Percentiles rank a stretch among this genome's conserved stretches.
These are phyloP conservation scores for Epicoccum nigrum DNA, from an alignment of 2,329 filamentous ascomycete species.

Conservation along the genomic window DNA sequence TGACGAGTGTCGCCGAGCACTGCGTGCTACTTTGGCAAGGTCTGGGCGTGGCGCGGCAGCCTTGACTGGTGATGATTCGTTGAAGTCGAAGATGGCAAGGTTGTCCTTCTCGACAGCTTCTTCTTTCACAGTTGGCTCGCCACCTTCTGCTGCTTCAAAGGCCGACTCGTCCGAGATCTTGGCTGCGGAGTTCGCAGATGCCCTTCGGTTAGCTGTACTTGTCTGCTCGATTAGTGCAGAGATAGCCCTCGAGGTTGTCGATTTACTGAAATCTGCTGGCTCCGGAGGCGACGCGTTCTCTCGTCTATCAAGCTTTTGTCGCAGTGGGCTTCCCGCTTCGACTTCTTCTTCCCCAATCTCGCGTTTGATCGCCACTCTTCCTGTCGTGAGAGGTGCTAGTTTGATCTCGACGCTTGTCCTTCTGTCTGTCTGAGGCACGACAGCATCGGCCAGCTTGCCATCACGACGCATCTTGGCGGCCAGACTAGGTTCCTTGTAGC, in stretches of 20 bases:
- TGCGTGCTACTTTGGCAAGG: slow-evolving; percentile 37
- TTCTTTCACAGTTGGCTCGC: slow-evolving; percentile 13
- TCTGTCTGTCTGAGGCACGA: slow-evolving; percentile 34
- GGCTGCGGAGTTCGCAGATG: slow-evolving; percentile 1
- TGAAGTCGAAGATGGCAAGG: slow-evolving; percentile 49
- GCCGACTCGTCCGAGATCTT: slow-evolving; percentile 6
- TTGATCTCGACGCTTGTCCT: slow-evolving; percentile 37
- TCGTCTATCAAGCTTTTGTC: slow-evolving; percentile 41
- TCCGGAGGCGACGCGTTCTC: slow-evolving; percentile 24
- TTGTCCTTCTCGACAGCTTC: slow-evolving; percentile 27
- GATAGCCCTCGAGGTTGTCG: slow-evolving; percentile 42
- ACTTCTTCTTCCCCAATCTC: slow-evolving; percentile 37
- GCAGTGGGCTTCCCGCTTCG: slow-evolving; percentile 44
- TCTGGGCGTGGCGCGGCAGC: slow-evolving; percentile 30
- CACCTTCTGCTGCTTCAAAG: slow-evolving; percentile 10
- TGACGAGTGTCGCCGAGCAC: slow-evolving; percentile 43
- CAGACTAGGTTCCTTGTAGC: slow-evolving; percentile 57
- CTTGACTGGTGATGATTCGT: slow-evolving; percentile 40
- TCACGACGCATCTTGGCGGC: slow-evolving; percentile 57
- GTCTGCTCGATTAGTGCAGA: slow-evolving; percentile 43
- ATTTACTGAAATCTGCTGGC: slow-evolving; percentile 29
- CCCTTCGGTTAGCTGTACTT: slow-evolving; percentile 33
- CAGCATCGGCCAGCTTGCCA: slow-evolving; percentile 55
- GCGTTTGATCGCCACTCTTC: slow-evolving; percentile 34
- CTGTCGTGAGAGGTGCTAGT: slow-evolving; percentile 25